Evolutionary conservation across 805 yeast genomes (phyloP), one percentile per base, ranked within the genome.

Genomic region (Metschnikowia peoriensis): DNA sequence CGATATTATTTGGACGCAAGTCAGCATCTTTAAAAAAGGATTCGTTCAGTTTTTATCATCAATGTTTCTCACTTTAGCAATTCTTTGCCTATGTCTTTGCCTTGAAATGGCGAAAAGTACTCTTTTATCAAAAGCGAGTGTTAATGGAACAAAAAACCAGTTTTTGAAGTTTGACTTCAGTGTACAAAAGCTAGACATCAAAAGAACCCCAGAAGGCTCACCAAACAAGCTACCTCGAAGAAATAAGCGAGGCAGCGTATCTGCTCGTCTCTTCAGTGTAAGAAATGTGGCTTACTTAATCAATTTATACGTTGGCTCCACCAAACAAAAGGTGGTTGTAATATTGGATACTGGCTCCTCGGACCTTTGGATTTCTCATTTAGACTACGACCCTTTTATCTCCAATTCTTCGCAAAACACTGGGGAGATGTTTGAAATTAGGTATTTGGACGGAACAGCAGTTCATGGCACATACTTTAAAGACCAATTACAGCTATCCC

Each of bases 301-400:
- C 28, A 47, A 52, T 17, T 11, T 57, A 1, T 44, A 27, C 42
- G 11, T 59, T 34, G 61, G 62, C 16, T 49, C 57, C n/a, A 17
- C 46, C 16, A 37, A 32, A 14, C 55, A 55, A 44, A 41, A 40
- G 16, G 66, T 63, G 10, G 61, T 62, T 12, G 75, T 72, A 1
- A 60, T 71, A 52, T 65, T 74, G 14, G 78, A 74, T 54, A 74
- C 79, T 27, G 79, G 79, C 12, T 72, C 77, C 5, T 68, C 76
- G 8, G 78, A 74, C 56, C 66, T 74, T 51, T 74, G 79, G 79
- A 66, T 74, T 6, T 48, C 52, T 14, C 6, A 15, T 4, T 22
- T 4, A 7, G 45, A 39, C 4, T 49, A 44, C 22, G n/a, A 39
- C 37, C 48, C 41, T n/a, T 17, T 9, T 1, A 7, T 2, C 15